Evolutionary conservation across 2,329 filamentous ascomycete genomes (phyloP).

Genomic region (Neoscytalidium dimidiatum): DNA sequence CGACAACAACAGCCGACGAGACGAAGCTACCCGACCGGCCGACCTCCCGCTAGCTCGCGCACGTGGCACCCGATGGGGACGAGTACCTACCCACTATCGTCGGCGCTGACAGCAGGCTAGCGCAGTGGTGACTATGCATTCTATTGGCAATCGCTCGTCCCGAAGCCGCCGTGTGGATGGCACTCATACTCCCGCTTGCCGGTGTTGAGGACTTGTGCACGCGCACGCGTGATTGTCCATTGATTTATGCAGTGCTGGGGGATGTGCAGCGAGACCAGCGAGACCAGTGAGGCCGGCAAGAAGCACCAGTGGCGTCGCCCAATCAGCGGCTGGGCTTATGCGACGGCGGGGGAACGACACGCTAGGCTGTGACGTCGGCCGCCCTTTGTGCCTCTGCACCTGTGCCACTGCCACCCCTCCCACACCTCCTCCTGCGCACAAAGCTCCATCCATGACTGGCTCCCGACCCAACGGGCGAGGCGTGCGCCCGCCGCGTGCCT

Average conservation of each 20-base stretch:
- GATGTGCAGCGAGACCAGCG: no score
- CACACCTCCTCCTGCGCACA: not conserved
- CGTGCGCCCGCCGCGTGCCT: not conserved
- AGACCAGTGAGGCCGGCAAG: no score
- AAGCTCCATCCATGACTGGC: not conserved
- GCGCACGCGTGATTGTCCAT: not conserved
- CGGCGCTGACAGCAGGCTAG: no score
- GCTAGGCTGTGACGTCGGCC: slow-evolving; percentile 3
- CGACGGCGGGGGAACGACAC: not conserved
- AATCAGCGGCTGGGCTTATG: not conserved
- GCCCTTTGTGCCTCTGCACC: not conserved
- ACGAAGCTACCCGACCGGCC: not conserved
- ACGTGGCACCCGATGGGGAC: not conserved
- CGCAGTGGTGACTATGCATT: not conserved
- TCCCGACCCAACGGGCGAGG: not conserved
- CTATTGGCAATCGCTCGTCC: not conserved
- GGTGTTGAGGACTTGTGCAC: not conserved
- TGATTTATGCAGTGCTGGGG: not conserved
- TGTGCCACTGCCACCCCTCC: not conserved
- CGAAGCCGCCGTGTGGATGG: no score
- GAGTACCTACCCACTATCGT: not conserved
- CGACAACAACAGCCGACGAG: no score
- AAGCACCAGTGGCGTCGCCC: not conserved
- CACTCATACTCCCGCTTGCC: no score
- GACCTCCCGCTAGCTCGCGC: not conserved